Evolutionary conservation across 2,329 filamentous ascomycete species (phyloP), one percentile per base, ranked within the genome.

Genomic region (Diplodia scrobiculata): DNA sequence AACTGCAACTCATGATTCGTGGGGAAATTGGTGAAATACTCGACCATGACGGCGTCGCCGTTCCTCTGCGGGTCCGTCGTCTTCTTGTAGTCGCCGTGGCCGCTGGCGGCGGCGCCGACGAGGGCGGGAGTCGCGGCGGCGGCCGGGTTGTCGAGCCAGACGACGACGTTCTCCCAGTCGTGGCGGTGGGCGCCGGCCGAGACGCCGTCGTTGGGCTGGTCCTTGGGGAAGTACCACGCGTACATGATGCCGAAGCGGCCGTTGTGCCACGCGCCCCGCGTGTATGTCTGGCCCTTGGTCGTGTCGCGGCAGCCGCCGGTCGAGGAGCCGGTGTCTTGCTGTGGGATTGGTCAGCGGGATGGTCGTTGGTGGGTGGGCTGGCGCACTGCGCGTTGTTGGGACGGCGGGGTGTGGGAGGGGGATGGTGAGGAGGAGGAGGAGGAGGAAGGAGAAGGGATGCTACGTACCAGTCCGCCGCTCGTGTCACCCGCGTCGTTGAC

Each of bases 151-250:
- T 76, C 68, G 54, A 79, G 63, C 71, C 71, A 73, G 14, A 80
- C 70, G 2, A 80, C 72, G 17, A 71, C 68, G 59, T 71, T 74
- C 68, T 80, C 78, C 78, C 78, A 80, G 68, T 81, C 79, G 67
- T 80, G 76, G 3, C 79, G 76, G 66, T 81, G 78, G 36, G 74
- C 73, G 2, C 79, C 74, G 11, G 73, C 72, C 3, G 60, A 53
- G 51, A 73, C 67, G 0, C 76, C 78, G 0, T 66, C 52, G 29
- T 69, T 71, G 11, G 80, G 78, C 68, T 76, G 72, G 67, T 82
- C 80, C 73, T 83, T 82, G 60, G 81, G 81, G 70, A 80, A 75
- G 70, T 81, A 82, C 80, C 79, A 81, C 5, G 77, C 72, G 69
- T 80, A 81, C 78, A 81, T 79, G 68, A 81, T 75, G 60, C 72